A percentile compares a stretch with the other conserved stretches of the same genome.
Conservation (phyloP, 352 stramenopile species). For the Phytophthora fragariae region DNA sequence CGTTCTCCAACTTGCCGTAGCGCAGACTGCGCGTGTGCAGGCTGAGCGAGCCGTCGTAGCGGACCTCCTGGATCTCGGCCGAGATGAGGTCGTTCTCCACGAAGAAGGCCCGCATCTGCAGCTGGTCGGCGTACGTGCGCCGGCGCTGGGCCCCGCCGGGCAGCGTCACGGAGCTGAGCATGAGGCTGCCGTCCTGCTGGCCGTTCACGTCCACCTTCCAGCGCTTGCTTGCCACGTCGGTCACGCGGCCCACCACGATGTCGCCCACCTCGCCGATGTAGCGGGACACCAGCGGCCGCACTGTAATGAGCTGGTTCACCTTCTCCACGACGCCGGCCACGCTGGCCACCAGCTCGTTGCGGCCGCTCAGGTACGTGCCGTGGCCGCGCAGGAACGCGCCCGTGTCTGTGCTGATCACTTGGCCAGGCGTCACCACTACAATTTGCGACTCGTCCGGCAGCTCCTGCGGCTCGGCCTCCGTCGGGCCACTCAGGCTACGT, state of each 20-base stretch:
- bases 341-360: slow-evolving; percentile 90
- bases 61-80: slow-evolving; percentile 89
- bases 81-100: slow-evolving; percentile 97
- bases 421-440: slow-evolving; percentile 76
- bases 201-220: slow-evolving; percentile 96
- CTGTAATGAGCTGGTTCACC: slow-evolving; percentile 96
- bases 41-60: slow-evolving; percentile 92
- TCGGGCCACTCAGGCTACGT: slow-evolving; percentile 25
- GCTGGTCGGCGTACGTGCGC: slow-evolving; percentile 96
- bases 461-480: slow-evolving; percentile 32
- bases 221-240: slow-evolving; percentile 92
- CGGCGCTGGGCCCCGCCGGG: slow-evolving; percentile 95
- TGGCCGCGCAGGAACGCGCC: slow-evolving; percentile 92
- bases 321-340: slow-evolving; percentile 95
- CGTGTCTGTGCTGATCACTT: slow-evolving; percentile 82
- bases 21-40: slow-evolving; percentile 95
- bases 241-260: slow-evolving; percentile 96
- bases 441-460: slow-evolving; percentile 51
- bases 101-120: slow-evolving; percentile 97
- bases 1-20: slow-evolving; percentile 97
- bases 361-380: slow-evolving; percentile 94
- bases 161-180: slow-evolving; percentile 96
- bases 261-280: slow-evolving; percentile 97
- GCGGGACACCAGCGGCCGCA: slow-evolving; percentile 90
- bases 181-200: slow-evolving; percentile 86